phyloP scores from a whole-genome alignment of 2,329 filamentous ascomycete species.

The Xylariaceae sp. region DNA sequence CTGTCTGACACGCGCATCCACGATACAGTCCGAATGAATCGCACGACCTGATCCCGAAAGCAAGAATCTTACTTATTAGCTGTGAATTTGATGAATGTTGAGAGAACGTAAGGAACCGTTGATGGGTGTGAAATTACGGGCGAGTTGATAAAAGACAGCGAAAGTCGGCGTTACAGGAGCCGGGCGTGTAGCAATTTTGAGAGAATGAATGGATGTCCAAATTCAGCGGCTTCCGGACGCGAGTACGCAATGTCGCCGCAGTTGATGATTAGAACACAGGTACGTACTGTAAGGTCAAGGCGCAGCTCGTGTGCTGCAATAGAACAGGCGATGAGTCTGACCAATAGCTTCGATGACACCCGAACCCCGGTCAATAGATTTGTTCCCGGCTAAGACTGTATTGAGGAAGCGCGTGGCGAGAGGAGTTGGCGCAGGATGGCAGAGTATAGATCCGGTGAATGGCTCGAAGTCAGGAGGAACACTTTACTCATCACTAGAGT shows the following conservation, averaged over 20 bases:
- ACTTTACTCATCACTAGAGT: too few species aligned
- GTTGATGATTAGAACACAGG: slow-evolving; percentile 9
- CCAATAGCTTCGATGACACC: slow-evolving; percentile 10
- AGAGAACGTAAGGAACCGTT: slow-evolving; percentile 6
- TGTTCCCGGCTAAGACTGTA: slow-evolving; percentile 11
- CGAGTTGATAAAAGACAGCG: too few species aligned
- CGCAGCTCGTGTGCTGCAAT: background rate
- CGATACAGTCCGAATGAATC: slow-evolving; percentile 1
- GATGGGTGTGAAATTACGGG: slow-evolving; percentile 11
- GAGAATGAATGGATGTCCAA: slow-evolving; percentile 8
- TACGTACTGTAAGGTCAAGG: too few species aligned
- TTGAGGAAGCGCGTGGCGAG: slow-evolving; percentile 5
- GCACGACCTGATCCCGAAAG: slow-evolving; percentile 9
- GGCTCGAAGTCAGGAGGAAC: too few species aligned
- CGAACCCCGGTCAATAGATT: slow-evolving; percentile 8
- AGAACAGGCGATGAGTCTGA: background rate
- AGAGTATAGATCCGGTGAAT: too few species aligned
- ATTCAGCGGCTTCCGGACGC: slow-evolving; percentile 8
- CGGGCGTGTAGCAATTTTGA: slow-evolving; percentile 4
- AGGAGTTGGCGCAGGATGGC: background rate
- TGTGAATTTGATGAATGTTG: slow-evolving; percentile 7
- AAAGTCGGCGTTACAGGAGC: slow-evolving; percentile 12
- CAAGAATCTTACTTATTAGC: slow-evolving; percentile 5
- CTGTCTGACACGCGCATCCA: slow-evolving; percentile 6
- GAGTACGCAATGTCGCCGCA: slow-evolving; percentile 13